A percentile compares a stretch with the other conserved stretches of the same genome.
These are phyloP conservation scores for Persicaria tinctoria DNA, from an alignment of 148 eudicot species.

Conservation along the genomic window DNA sequence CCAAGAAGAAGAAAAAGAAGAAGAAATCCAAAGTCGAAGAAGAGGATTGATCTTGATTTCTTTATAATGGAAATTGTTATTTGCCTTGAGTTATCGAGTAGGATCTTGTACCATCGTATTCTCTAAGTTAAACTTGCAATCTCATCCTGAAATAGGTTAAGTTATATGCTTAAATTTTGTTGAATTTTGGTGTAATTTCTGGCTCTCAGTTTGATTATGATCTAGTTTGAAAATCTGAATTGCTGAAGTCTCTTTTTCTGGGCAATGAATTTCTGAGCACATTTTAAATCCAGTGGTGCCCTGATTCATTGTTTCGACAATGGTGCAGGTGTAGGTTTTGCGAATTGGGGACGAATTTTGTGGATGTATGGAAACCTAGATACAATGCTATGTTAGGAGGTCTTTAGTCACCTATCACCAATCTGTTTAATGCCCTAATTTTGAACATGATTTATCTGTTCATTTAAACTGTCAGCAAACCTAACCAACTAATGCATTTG, in stretches of 20 bases:
- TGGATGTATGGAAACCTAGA: no score
- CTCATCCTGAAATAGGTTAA: background rate
- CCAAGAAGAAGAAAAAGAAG: slow-evolving; percentile 43
- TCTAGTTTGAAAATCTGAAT: background rate
- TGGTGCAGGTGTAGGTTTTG: no score
- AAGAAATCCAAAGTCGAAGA: slow-evolving; percentile 44
- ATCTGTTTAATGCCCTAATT: no score
- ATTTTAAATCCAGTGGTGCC: background rate
- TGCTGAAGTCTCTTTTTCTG: background rate
- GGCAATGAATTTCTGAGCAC: slow-evolving; percentile 4
- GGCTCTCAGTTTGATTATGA: background rate
- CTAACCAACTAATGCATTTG: no score
- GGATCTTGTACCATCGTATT: slow-evolving; percentile 5
- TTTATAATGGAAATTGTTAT: background rate
- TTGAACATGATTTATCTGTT: no score
- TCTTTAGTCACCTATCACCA: no score
- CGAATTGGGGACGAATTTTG: no score
- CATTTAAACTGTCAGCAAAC: no score
- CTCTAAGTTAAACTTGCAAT: background rate
- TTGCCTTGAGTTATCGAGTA: background rate
- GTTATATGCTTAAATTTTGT: slow-evolving; percentile 7
- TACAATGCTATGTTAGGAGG: no score
- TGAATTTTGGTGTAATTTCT: slow-evolving; percentile 3
- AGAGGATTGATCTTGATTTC: slow-evolving; percentile 9
- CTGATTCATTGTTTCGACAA: no score